A percentile compares a stretch with the other conserved stretches of the same genome.
These are phyloP conservation scores for Kondoa malvinella DNA, from an alignment of 768 basidiomycete species.

Conservation along the genomic window DNA sequence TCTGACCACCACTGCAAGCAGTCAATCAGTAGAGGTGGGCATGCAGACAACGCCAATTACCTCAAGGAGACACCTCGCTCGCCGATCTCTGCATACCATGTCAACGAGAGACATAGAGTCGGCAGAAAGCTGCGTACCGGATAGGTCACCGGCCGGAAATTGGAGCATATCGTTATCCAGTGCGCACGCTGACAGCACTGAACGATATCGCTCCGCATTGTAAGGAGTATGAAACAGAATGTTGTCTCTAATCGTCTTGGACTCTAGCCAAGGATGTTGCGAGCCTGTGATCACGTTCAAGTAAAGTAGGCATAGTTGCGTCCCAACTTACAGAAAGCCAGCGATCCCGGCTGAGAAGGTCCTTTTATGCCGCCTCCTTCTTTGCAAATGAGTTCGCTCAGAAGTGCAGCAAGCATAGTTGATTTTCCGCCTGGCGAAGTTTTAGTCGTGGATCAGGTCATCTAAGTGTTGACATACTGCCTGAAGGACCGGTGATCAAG, in stretches of 20 bases:
- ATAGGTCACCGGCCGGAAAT: conserved; percentile 58
- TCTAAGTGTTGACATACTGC: not conserved
- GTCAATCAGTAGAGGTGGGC: not conserved
- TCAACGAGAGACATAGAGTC: not conserved
- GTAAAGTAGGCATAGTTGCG: not conserved
- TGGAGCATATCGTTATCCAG: conserved; percentile 52
- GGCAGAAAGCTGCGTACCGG: conserved; percentile 27
- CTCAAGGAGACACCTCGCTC: conserved; percentile 22
- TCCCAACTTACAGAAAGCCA: not conserved
- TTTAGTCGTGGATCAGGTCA: not conserved
- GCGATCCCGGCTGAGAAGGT: not conserved
- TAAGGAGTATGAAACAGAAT: conserved; percentile 24
- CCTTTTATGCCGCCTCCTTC: not conserved
- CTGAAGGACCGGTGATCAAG: not conserved
- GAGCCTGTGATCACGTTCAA: not conserved
- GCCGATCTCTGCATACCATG: conserved; percentile 17
- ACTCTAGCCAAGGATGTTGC: conserved; percentile 4
- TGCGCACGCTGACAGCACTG: conserved; percentile 61
- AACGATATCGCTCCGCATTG: conserved; percentile 50
- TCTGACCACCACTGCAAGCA: not conserved
- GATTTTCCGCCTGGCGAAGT: not conserved
- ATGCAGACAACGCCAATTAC: not conserved
- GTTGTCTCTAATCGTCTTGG: not conserved
- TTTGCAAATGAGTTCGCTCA: not conserved
- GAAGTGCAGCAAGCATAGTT: not conserved